A percentile compares a stretch with the other conserved stretches of the same genome.
Evolutionary conservation across 768 basidiomycete genomes (phyloP).

Genomic region (Pisolithus marmoratus): DNA sequence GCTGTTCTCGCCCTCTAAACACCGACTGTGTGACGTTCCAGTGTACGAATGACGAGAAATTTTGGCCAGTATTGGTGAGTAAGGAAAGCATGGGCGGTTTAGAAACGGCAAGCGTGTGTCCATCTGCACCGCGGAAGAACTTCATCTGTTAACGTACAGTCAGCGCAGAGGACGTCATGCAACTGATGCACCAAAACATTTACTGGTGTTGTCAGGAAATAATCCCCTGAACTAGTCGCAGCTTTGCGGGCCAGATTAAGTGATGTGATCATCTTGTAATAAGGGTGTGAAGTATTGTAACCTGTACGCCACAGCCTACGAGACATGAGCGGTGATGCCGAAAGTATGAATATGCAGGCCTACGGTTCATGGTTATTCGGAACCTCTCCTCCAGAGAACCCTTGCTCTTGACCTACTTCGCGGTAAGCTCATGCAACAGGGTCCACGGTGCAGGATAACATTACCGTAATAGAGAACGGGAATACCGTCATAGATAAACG

Average conservation of each 20-base stretch:
- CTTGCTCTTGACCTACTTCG: conserved; percentile 42
- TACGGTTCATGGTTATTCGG: conserved; percentile 51
- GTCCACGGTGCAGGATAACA: neutral
- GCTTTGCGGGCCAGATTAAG: conserved; percentile 52
- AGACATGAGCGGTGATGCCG: neutral
- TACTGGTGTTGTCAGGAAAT: conserved; percentile 45
- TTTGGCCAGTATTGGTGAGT: conserved; percentile 43
- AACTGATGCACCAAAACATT: conserved; percentile 7
- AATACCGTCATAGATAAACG: conserved; percentile 46
- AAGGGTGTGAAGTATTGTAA: conserved; percentile 45
- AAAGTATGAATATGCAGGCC: conserved; percentile 1
- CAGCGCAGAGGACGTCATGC: neutral
- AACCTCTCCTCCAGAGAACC: conserved; percentile 37
- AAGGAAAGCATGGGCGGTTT: conserved; percentile 54
- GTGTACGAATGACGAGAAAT: conserved; percentile 23
- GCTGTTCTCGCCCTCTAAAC: conserved; percentile 34
- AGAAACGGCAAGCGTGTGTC: conserved; percentile 40
- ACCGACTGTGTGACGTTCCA: conserved; percentile 42
- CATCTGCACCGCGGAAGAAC: conserved; percentile 36
- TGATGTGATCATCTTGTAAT: conserved; percentile 39
- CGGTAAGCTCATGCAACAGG: neutral
- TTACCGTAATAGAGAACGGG: conserved; percentile 47
- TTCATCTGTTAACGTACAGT: conserved; percentile 32
- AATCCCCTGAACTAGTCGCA: conserved; percentile 37
- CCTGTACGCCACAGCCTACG: conserved; percentile 55